phyloP scores from a whole-genome alignment of 805 yeast species.

The Candida sonorensis region DNA sequence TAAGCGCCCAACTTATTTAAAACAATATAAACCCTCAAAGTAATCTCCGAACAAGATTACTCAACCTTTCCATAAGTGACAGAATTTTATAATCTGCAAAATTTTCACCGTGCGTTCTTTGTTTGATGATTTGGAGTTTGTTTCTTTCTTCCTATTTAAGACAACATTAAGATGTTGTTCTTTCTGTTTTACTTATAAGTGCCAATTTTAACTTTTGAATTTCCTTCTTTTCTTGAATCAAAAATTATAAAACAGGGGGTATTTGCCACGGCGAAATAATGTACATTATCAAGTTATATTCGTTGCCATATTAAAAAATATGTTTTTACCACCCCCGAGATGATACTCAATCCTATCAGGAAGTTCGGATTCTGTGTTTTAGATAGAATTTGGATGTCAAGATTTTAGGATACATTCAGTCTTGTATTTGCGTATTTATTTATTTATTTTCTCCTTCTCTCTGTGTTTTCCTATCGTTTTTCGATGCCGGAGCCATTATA shows the following conservation, averaged over 20 bases:
- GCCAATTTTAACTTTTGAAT: background rate
- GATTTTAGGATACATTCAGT: slow-evolving; percentile 30
- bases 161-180: no score
- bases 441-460: no score
- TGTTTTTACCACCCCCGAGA: slow-evolving; percentile 54
- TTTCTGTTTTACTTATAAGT: background rate
- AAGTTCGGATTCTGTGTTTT: slow-evolving; percentile 48
- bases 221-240: slow-evolving; percentile 32
- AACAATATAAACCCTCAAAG: no score
- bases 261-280: slow-evolving; percentile 65
- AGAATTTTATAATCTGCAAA: no score
- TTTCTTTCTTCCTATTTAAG: no score
- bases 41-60: no score
- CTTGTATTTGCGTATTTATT: background rate
- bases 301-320: slow-evolving; percentile 51
- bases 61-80: no score
- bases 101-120: no score
- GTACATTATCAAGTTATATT: slow-evolving; percentile 51
- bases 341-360: slow-evolving; percentile 42
- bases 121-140: no score
- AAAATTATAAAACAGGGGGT: slow-evolving; percentile 48
- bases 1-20: no score
- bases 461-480: no score
- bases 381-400: slow-evolving; percentile 60
- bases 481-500: no score